Conservation (phyloP, 1,284 basidiomycete species). For the Moesziomyces parantarcticus region DNA sequence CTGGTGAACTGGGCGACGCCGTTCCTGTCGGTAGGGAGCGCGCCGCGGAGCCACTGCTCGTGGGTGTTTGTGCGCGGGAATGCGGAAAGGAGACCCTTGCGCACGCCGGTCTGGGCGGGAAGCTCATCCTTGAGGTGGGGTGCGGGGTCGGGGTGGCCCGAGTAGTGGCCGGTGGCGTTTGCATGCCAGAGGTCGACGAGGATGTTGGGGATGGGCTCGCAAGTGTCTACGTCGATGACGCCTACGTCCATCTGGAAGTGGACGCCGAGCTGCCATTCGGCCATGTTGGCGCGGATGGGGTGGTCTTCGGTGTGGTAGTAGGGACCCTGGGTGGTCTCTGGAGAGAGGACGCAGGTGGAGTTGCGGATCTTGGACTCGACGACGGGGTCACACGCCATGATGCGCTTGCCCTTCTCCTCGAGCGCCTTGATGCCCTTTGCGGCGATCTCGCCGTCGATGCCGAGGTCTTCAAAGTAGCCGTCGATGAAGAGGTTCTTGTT, state of each 20-base stretch:
- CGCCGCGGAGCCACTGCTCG: slow-evolving; percentile 75
- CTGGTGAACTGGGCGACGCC: slow-evolving; percentile 77
- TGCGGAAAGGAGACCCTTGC: slow-evolving; percentile 68
- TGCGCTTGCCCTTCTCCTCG: slow-evolving; percentile 54
- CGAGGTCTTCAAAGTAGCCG: slow-evolving; percentile 61
- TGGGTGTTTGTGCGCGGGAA: slow-evolving; percentile 69
- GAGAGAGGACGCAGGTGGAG: slow-evolving; percentile 68
- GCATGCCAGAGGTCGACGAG: slow-evolving; percentile 78
- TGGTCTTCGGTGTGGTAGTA: slow-evolving; percentile 71
- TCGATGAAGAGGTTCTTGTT: slow-evolving; percentile 68
- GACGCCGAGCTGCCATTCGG: slow-evolving; percentile 72
- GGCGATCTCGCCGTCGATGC: slow-evolving; percentile 41
- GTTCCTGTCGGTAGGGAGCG: slow-evolving; percentile 76
- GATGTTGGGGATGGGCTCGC: slow-evolving; percentile 76
- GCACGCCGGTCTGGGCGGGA: slow-evolving; percentile 64
- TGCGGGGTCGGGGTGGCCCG: slow-evolving; percentile 70
- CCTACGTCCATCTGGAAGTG: slow-evolving; percentile 75
- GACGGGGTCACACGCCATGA: slow-evolving; percentile 64
- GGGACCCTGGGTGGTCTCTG: slow-evolving; percentile 70
- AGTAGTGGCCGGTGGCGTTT: slow-evolving; percentile 68
- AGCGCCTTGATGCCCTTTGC: slow-evolving; percentile 50
- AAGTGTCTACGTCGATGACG: slow-evolving; percentile 79
- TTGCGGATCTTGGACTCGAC: slow-evolving; percentile 65
- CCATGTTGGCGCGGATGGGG: slow-evolving; percentile 72
- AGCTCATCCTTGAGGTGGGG: slow-evolving; percentile 67